Conservation (phyloP, 306 rosid genomes). For the Urtica urens region DNA sequence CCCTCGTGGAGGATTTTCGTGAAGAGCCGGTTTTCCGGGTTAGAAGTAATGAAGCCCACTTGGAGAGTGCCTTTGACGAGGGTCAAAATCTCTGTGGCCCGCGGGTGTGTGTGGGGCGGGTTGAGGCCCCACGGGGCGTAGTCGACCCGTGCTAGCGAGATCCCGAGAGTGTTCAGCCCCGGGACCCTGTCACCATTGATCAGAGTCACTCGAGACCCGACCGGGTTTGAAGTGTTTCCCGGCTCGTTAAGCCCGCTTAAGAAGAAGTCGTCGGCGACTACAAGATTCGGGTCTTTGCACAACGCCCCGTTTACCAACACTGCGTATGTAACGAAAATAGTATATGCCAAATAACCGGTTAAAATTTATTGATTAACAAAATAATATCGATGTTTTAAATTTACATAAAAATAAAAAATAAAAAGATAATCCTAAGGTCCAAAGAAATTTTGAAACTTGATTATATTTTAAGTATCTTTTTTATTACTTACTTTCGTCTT, state of each 20-base stretch:
- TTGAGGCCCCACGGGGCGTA: constrained; percentile 27
- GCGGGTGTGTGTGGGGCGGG: constrained; percentile 34
- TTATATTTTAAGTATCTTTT: no score
- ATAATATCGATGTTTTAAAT: no score
- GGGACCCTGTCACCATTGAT: constrained; percentile 15
- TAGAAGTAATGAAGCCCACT: constrained; percentile 34
- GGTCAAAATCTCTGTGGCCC: constrained; percentile 24
- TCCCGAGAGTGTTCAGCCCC: constrained; percentile 31
- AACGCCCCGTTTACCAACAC: constrained; percentile 11
- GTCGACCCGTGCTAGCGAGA: constrained; percentile 26
- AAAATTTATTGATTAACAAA: no score
- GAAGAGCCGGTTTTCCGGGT: constrained; percentile 20
- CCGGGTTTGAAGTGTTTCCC: constrained; percentile 24
- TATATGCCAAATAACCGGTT: background rate
- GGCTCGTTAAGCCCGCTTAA: constrained; percentile 18
- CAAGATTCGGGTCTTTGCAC: constrained; percentile 30
- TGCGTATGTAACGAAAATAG: background rate
- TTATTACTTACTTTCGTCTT: no score
- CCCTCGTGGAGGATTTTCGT: constrained; percentile 18
- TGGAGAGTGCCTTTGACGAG: constrained; percentile 25
- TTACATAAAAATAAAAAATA: no score
- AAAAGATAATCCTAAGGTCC: no score
- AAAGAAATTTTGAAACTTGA: no score
- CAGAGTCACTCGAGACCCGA: constrained; percentile 24
- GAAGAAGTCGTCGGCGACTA: constrained; percentile 27